Conservation (phyloP, 177 flowering plant genomes). For the Vitis hybrid region DNA sequence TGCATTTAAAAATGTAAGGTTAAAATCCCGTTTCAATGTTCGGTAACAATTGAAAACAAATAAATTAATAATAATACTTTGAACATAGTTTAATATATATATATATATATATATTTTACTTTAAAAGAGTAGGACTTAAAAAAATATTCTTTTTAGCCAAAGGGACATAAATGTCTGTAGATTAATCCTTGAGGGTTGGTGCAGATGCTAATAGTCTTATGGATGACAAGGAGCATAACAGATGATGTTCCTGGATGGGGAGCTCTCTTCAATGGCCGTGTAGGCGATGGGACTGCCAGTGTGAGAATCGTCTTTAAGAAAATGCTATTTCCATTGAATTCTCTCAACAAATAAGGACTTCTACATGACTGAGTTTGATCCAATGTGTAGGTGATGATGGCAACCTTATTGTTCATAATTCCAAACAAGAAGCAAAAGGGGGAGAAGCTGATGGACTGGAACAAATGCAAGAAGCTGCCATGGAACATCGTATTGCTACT, state of each 20-base stretch:
- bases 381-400: constrained; percentile 73
- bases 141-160: no score
- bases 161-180: not conserved
- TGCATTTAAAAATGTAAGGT: no score
- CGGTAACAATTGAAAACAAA: no score
- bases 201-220: constrained; percentile 69
- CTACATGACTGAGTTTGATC: no score
- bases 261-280: constrained; percentile 67
- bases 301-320: constrained; percentile 39
- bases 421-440: constrained; percentile 72
- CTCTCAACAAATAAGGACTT: no score
- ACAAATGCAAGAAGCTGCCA: constrained; percentile 92
- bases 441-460: constrained; percentile 96
- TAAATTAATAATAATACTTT: not conserved
- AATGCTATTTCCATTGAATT: no score
- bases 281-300: constrained; percentile 89
- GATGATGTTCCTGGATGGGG: constrained; percentile 96
- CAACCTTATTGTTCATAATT: constrained; percentile 84
- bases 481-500: constrained; percentile 77
- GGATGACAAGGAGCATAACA: constrained; percentile 94
- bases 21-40: no score
- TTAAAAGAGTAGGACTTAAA: no score
- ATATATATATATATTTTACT: no score
- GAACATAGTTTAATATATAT: no score
- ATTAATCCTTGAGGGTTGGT: not conserved